phyloP scores from a whole-genome alignment of 208 protist species.

The Strigomonas culicis region DNA sequence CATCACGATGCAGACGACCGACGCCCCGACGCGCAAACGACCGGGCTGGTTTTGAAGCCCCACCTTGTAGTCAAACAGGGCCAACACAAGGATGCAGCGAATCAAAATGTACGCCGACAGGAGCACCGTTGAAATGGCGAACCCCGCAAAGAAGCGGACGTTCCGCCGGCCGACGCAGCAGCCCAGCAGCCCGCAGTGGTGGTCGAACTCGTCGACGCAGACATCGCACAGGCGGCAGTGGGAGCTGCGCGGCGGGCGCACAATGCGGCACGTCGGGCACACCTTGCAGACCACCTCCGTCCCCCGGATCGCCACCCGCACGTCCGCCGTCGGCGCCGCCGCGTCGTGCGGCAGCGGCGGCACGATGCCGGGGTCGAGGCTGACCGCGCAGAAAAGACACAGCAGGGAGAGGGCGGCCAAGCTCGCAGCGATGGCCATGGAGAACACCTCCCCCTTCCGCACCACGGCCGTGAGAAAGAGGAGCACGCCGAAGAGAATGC shows the following conservation, averaged over 20 bases:
- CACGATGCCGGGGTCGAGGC: slow-evolving; percentile 71
- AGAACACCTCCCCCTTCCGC: slow-evolving; percentile 42
- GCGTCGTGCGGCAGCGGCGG: slow-evolving; percentile 33
- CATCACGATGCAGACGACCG: slow-evolving; percentile 18
- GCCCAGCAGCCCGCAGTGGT: slow-evolving; percentile 78
- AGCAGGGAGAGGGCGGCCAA: slow-evolving; percentile 30
- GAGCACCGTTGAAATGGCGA: slow-evolving; percentile 49
- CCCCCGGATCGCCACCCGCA: slow-evolving; percentile 31
- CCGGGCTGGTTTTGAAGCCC: slow-evolving; percentile 10
- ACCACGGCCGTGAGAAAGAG: slow-evolving; percentile 55
- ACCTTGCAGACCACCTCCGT: slow-evolving; percentile 48
- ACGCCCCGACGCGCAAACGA: slow-evolving; percentile 24
- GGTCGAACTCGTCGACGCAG: slow-evolving; percentile 86
- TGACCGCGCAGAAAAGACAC: slow-evolving; percentile 50
- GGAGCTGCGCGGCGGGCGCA: slow-evolving; percentile 67
- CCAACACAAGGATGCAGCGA: slow-evolving; percentile 35
- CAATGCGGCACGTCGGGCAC: slow-evolving; percentile 79
- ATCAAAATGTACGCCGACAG: slow-evolving; percentile 39
- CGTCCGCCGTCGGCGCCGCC: slow-evolving; percentile 3
- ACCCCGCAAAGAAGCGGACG: slow-evolving; percentile 79
- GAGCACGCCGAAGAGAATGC: slow-evolving; percentile 27
- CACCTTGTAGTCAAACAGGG: slow-evolving; percentile 11
- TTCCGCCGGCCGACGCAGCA: slow-evolving; percentile 77
- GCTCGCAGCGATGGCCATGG: slow-evolving; percentile 33
- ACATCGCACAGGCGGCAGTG: slow-evolving; percentile 81